Conservation (phyloP, 2,329 filamentous ascomycete genomes). For the Colletotrichum lindemuthianum region DNA sequence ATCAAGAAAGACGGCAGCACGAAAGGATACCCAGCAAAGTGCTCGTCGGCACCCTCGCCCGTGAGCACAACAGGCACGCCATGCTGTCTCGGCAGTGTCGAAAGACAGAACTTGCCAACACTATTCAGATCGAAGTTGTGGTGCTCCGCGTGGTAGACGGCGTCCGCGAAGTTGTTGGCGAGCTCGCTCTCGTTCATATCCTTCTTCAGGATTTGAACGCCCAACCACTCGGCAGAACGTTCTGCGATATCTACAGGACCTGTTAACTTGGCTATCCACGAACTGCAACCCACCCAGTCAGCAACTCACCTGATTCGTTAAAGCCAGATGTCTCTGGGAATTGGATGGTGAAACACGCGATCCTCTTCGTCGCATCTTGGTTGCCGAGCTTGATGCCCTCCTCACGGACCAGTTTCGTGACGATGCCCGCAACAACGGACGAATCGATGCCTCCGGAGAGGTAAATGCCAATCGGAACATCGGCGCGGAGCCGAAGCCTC, state of each 20-base stretch:
- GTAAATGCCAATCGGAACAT: slow-evolving; percentile 67
- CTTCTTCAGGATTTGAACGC: slow-evolving; percentile 42
- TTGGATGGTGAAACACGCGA: slow-evolving; percentile 59
- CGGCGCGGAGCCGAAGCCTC: slow-evolving; percentile 61
- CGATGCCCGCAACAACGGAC: slow-evolving; percentile 65
- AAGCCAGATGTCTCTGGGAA: slow-evolving; percentile 59
- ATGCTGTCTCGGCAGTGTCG: slow-evolving; percentile 52
- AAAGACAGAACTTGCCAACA: slow-evolving; percentile 61
- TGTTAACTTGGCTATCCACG: neutral
- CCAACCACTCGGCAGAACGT: slow-evolving; percentile 47
- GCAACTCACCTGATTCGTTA: slow-evolving; percentile 56
- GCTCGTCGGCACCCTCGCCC: slow-evolving; percentile 63
- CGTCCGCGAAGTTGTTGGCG: slow-evolving; percentile 44
- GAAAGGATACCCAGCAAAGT: slow-evolving; percentile 62
- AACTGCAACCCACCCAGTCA: neutral
- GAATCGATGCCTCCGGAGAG: slow-evolving; percentile 68
- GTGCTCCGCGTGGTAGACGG: slow-evolving; percentile 45
- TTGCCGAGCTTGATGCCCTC: slow-evolving; percentile 58
- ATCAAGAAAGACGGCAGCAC: slow-evolving; percentile 58
- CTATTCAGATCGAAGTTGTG: slow-evolving; percentile 59
- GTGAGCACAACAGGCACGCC: slow-evolving; percentile 66
- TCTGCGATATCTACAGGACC: slow-evolving; percentile 41
- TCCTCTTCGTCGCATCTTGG: slow-evolving; percentile 38
- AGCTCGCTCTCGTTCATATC: slow-evolving; percentile 43
- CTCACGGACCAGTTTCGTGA: slow-evolving; percentile 59